Evolutionary conservation across 2,329 filamentous ascomycete genomes (phyloP), one percentile per base, ranked within the genome.

Genomic region (Cladosporium sp.): DNA sequence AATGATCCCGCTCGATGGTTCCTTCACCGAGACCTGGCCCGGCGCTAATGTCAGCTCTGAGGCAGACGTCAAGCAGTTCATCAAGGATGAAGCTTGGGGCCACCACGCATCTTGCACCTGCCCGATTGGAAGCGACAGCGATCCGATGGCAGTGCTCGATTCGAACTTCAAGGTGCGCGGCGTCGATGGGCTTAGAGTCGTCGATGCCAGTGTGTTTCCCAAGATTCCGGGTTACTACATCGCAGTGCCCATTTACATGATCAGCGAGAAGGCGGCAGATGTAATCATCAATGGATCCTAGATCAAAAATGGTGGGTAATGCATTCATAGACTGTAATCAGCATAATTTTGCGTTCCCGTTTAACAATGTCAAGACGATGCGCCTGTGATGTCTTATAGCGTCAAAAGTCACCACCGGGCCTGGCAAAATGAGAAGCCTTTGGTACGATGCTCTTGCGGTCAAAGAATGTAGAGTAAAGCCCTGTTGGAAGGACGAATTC

Each of bases 71-170:
- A 63, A 63, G 50, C 49, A 63, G 23, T 63, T 63, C 50, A 64
- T 67, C 31, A 64, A 61, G 26, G 53, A 68, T 11, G 53, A 59
- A 44, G 67, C 67, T 21, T 68, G 67, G 65, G 62, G 67, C 28
- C 69, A 69, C 65, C 62, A 65, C 23, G 84, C 84, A 1, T 83
- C 80, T 1, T 84, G 82, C 55, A 85, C 85, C 0, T 83, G 80
- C 31, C 62, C 62, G 8, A 65, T 73, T 21, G 69, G 64, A 12
- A 55, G 46, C n/a, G 59, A 63, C 28, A 78, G 78, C 12, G 84
- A 89, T 70, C 75, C 79, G 1, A 59, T 58, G 53, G 53, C 62
- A 8, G 77, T 79, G 2, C 77, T 81, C 6, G 76, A 78, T 66
- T 69, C 69, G 7, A 66, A 71, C 21, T 69, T 79, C 49, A 72